Conservation (phyloP, 2,329 filamentous ascomycete genomes). For the Sporothrix inflata region DNA sequence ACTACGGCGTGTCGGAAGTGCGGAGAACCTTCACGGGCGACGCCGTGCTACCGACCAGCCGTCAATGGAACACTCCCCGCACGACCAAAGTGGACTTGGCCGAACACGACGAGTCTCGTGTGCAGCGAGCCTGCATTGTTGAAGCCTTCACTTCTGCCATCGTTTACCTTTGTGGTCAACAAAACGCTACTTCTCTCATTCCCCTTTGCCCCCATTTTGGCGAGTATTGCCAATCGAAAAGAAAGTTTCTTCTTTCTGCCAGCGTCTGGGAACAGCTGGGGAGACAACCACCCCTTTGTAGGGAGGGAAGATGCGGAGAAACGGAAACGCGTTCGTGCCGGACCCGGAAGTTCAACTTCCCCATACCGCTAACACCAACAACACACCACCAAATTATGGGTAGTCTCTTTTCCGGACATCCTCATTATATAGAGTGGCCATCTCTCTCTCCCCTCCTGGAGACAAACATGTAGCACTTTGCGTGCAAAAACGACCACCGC, state of each 20-base stretch:
- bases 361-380: neutral
- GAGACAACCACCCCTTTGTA: no score
- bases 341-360: neutral
- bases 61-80: neutral
- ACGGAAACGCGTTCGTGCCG: neutral
- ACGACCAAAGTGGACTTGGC: neutral
- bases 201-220: neutral
- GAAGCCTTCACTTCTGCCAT: no score
- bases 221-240: no score
- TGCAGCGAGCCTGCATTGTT: neutral
- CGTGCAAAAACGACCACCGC: no score
- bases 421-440: neutral
- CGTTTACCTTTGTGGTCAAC: no score
- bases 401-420: slow-evolving; percentile 6
- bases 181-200: neutral
- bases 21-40: neutral
- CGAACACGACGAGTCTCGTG: neutral
- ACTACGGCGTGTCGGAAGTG: neutral
- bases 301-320: neutral
- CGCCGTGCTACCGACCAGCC: neutral
- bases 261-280: no score
- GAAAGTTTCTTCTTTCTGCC: no score
- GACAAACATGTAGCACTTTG: no score
- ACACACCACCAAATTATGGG: no score
- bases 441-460: neutral